Evolutionary conservation across 768 basidiomycete genomes (phyloP), one percentile per base, ranked within the genome.

Genomic region (Lactarius indigo): DNA sequence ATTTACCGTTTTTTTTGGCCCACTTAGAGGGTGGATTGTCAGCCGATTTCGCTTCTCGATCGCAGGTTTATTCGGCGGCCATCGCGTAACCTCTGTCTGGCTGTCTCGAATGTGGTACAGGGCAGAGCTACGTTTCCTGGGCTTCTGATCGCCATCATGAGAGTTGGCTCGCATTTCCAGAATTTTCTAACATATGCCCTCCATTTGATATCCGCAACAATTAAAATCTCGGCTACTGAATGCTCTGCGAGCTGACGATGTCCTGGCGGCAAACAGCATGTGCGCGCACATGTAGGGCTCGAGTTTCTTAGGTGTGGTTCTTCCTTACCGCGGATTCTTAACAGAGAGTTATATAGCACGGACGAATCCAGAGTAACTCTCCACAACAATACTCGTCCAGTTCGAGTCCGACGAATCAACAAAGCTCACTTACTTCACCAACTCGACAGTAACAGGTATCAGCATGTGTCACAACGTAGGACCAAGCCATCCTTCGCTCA

Each of bases 391-490:
- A 42, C 64, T 61, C 64, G 26, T 68, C 64, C 44, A 47, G 55
- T 52, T 12, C 68, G 50, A 52, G 50, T 52, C 2, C 50, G 26
- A 52, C 50, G 26, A 52, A 15, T 52, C 50, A 61, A 68, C 44
- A 52, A 17, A 26, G 26, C 56, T 63, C n/a, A 31, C 58, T 59
- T 28, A 59, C 62, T 39, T 15, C 10, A 39, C 37, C 23, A 41
- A 23, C 47, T 50, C 23, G 13, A 52, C 50, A 54, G 56, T 42
- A 64, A 2, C 64, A 33, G 31, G 54, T n/a, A 42, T 35, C 37
- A 26, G 9, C 59, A 72, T 72, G 71, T 72, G 71, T 28, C 68
- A 71, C 57, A 71, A 72, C 59, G 71, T 72, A 57, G 37, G 69
- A 58, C 57, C 26, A 23, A 30, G 17, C 18, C 23, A 18, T 13